Evolutionary conservation across 2,329 filamentous ascomycete species (phyloP), one percentile per base, ranked within the genome.

Genomic region (Septoria linicola): DNA sequence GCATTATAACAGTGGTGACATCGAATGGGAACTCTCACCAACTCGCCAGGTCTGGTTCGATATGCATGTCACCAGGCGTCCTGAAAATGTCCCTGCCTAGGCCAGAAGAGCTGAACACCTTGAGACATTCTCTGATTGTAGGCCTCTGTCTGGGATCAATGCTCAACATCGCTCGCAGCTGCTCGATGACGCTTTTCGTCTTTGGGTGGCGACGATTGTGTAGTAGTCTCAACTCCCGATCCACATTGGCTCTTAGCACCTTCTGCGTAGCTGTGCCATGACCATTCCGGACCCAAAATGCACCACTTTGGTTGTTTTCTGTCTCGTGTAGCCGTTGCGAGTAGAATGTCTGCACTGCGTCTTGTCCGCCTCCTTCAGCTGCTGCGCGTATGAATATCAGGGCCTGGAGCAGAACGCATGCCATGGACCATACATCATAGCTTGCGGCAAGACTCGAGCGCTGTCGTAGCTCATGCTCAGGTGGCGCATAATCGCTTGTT

Each of bases 391-490:
- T 36, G 19, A 49, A 49, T 1, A 49, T 30, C 13, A 49, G 23
- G 17, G 46, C 46, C 16, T 49, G 37, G 1, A 36, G 19, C 19
- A 49, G 19, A 8, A 49, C 17, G 14, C 46, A 49, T 23, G 46
- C 46, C 27, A 49, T 30, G 8, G 46, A 49, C 46, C 39, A 49
- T 14, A 49, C 30, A 32, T 49, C 46, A 17, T 49, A 49, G 17
- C 20, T 39, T 8, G 27, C 25, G 3, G 25, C 27, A 17, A 49
- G 13, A 13, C 41, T 23, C 13, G 32, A 14, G 10, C 8, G 16
- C n/a, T 41, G 4, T n/a, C 41, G 23, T 21, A 11, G 17, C 11
- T 17, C 32, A 3, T 30, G n/a, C 20, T 40, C 40, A 7, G 40
- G 41, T 3, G 32, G 48, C 10, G 41, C 34, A 14, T 44, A 51